Percentiles rank a stretch among this genome's conserved stretches.
phyloP scores from a whole-genome alignment of 2,329 filamentous ascomycete species.

The Fusarium sp. region DNA sequence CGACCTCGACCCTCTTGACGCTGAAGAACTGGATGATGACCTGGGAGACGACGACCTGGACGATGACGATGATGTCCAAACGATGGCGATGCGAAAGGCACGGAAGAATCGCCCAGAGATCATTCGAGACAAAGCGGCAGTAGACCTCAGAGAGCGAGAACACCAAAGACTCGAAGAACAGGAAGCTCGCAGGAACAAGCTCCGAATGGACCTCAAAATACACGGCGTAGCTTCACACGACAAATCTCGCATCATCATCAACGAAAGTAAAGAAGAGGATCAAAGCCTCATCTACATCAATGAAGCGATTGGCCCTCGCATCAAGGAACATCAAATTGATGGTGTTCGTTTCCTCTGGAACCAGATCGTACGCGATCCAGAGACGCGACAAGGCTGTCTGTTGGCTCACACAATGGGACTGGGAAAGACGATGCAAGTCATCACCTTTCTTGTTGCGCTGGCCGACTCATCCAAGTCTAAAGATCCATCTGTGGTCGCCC shows the following conservation, averaged over 20 bases:
- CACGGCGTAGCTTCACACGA: constrained; percentile 58
- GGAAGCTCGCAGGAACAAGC: constrained; percentile 61
- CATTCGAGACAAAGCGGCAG: constrained; percentile 52
- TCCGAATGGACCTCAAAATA: constrained; percentile 59
- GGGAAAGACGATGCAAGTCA: constrained; percentile 92
- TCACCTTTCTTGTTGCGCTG: constrained; percentile 83
- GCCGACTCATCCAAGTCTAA: constrained; percentile 71
- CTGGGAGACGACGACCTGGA: constrained; percentile 32
- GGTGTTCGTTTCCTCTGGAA: constrained; percentile 93
- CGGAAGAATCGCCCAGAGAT: constrained; percentile 48
- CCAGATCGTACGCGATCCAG: constrained; percentile 73
- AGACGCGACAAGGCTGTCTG: constrained; percentile 77
- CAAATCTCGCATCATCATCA: constrained; percentile 70
- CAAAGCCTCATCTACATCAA: constrained; percentile 74
- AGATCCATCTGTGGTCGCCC: constrained; percentile 66
- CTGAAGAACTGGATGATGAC: constrained; percentile 6
- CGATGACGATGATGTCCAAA: constrained; percentile 29
- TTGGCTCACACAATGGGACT: constrained; percentile 92
- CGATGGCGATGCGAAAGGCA: constrained; percentile 17
- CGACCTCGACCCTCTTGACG: constrained; percentile 18
- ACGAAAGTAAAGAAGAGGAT: constrained; percentile 71
- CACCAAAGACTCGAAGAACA: constrained; percentile 65
- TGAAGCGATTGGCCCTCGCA: constrained; percentile 68
- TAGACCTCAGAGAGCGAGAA: constrained; percentile 67
- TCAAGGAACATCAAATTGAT: constrained; percentile 84